Evolutionary conservation across 2,329 filamentous ascomycete genomes (phyloP).

Genomic region (Exophiala xenobiotica): DNA sequence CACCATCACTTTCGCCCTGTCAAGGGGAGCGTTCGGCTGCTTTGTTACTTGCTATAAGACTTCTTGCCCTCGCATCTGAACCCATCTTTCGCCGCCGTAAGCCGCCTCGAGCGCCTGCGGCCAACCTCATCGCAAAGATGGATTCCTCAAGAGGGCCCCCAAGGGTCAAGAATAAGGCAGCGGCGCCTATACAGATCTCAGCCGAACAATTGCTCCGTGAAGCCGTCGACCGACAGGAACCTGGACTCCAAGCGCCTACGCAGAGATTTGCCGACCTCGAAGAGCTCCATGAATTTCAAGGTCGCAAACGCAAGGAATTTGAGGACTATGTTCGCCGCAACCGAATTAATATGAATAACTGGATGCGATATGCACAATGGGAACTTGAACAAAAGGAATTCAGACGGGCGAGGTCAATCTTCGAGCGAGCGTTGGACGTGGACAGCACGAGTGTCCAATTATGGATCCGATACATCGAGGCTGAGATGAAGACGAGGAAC

Average conservation of each 20-base stretch:
- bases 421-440: conserved; percentile 90
- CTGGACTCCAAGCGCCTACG: conserved; percentile 80
- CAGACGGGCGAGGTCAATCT: conserved; percentile 83
- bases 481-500: conserved; percentile 91
- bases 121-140: conserved; percentile 56
- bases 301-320: conserved; percentile 91
- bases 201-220: conserved; percentile 96
- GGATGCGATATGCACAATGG: conserved; percentile 97
- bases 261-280: conserved; percentile 95
- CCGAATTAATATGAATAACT: conserved; percentile 94
- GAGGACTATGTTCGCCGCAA: conserved; percentile 98
- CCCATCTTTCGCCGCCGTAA: not conserved
- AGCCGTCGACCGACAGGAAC: conserved; percentile 94
- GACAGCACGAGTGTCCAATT: conserved; percentile 81
- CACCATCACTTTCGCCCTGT: too few species aligned
- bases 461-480: conserved; percentile 92
- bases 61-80: not conserved
- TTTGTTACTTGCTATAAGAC: too few species aligned
- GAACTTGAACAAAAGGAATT: conserved; percentile 98
- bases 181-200: conserved; percentile 86
- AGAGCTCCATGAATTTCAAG: conserved; percentile 96
- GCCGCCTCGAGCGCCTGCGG: not conserved
- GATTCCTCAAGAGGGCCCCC: conserved; percentile 88
- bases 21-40: too few species aligned
- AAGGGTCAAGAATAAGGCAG: conserved; percentile 97